Evolutionary conservation across 805 yeast genomes (phyloP).

Genomic region (Vanderwaltozyma verrucispora): DNA sequence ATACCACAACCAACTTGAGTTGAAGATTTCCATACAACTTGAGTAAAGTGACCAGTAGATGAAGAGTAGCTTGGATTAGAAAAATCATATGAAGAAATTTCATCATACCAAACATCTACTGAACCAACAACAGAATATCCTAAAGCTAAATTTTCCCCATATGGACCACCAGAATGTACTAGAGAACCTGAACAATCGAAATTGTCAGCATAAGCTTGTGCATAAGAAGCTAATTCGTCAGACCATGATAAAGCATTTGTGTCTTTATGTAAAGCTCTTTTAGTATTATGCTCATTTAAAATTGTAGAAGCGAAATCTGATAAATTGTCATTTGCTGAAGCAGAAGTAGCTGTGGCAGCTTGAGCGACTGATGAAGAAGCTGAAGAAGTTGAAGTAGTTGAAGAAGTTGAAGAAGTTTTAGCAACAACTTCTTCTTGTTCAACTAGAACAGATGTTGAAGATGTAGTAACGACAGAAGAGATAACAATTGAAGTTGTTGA

Average conservation of each 20-base stretch:
- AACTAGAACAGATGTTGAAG: constrained; percentile 1
- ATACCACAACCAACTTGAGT: constrained; percentile 52
- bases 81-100: constrained; percentile 46
- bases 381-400: constrained; percentile 6
- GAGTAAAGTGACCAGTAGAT: constrained; percentile 64
- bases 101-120: constrained; percentile 69
- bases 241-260: constrained; percentile 41
- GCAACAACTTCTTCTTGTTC: constrained; percentile 2
- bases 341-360: constrained; percentile 11
- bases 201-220: constrained; percentile 38
- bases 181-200: constrained; percentile 48
- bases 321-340: constrained; percentile 6
- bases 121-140: constrained; percentile 37
- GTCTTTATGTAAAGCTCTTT: constrained; percentile 41
- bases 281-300: constrained; percentile 51
- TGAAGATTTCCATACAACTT: constrained; percentile 56
- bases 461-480: neutral
- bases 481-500: constrained; percentile 4
- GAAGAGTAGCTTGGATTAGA: constrained; percentile 7
- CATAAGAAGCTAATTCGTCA: constrained; percentile 35
- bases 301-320: constrained; percentile 29
- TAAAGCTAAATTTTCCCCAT: constrained; percentile 66
- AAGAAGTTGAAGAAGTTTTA: constrained; percentile 4
- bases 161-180: constrained; percentile 44
- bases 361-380: constrained; percentile 13